These are phyloP conservation scores for Penicillium sp. DNA, from an alignment of 2,329 filamentous ascomycete species.

Conservation along the genomic window DNA sequence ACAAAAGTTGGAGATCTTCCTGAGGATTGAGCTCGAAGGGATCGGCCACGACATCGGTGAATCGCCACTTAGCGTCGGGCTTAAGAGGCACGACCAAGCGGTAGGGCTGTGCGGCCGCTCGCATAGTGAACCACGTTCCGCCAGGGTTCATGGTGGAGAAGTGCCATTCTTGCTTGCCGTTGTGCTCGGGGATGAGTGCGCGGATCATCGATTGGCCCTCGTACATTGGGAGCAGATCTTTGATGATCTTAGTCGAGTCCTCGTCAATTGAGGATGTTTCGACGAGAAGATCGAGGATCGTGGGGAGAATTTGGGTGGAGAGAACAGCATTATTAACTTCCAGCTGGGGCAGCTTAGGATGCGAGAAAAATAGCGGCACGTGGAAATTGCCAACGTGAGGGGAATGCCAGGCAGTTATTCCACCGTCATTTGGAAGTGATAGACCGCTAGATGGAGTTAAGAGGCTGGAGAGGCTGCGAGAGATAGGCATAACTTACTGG, in stretches of 20 bases:
- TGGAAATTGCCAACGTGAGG: conserved; percentile 28
- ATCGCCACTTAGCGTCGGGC: conserved; percentile 59
- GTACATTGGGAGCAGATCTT: conserved; percentile 45
- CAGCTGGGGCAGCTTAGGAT: conserved; percentile 26
- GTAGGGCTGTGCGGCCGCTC: conserved; percentile 72
- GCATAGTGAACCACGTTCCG: conserved; percentile 57
- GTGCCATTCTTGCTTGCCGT: conserved; percentile 36
- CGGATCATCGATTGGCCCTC: conserved; percentile 50
- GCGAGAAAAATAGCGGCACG: conserved; percentile 26
- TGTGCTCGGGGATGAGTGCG: conserved; percentile 35
- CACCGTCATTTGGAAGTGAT: conserved; percentile 28
- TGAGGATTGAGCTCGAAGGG: conserved; percentile 35
- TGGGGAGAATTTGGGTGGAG: conserved; percentile 44
- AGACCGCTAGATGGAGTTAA: conserved; percentile 17
- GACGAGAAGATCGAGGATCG: conserved; percentile 48
- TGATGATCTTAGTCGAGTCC: conserved; percentile 33
- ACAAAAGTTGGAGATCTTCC: conserved; percentile 31
- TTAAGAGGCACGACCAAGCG: conserved; percentile 70
- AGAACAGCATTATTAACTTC: conserved; percentile 21
- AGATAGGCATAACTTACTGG: conserved; percentile 18
- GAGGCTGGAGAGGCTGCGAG: not conserved
- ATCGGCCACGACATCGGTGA: conserved; percentile 37
- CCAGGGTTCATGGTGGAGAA: conserved; percentile 39
- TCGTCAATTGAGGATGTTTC: conserved; percentile 42
- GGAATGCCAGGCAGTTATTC: conserved; percentile 30